A percentile compares a stretch with the other conserved stretches of the same genome.
These are phyloP conservation scores for Trichosporon sp. DNA, from an alignment of 1,284 basidiomycete genomes.

Conservation along the genomic window DNA sequence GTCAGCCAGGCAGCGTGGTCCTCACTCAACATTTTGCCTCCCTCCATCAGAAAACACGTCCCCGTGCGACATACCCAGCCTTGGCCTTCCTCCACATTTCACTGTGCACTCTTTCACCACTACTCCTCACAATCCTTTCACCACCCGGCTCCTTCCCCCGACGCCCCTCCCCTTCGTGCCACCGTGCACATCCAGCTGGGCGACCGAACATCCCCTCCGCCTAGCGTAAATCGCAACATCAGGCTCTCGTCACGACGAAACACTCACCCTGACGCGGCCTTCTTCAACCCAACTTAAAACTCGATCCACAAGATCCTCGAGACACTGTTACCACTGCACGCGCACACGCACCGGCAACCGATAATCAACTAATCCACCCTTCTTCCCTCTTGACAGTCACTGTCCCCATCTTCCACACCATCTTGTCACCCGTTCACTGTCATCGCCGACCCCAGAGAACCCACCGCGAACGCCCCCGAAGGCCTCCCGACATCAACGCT, in stretches of 20 bases:
- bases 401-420: background rate
- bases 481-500: background rate
- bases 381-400: background rate
- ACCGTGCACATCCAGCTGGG: background rate
- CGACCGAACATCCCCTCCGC: background rate
- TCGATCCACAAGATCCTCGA: background rate
- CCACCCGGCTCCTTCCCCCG: background rate
- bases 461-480: background rate
- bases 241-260: slow-evolving; percentile 2
- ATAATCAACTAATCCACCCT: background rate
- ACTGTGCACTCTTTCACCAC: background rate
- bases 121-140: background rate
- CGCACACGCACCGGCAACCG: background rate
- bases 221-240: background rate
- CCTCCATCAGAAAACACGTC: background rate
- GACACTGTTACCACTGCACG: background rate
- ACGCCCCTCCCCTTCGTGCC: background rate
- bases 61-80: background rate
- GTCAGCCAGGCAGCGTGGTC: background rate
- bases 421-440: background rate
- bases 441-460: background rate
- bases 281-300: slow-evolving; percentile 1
- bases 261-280: background rate
- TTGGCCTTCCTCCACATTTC: background rate
- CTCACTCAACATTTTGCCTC: background rate